Percentiles rank a stretch among this genome's conserved stretches.
These are phyloP conservation scores for Trichosporon asahii DNA, from an alignment of 1,284 basidiomycete genomes.

Conservation along the genomic window DNA sequence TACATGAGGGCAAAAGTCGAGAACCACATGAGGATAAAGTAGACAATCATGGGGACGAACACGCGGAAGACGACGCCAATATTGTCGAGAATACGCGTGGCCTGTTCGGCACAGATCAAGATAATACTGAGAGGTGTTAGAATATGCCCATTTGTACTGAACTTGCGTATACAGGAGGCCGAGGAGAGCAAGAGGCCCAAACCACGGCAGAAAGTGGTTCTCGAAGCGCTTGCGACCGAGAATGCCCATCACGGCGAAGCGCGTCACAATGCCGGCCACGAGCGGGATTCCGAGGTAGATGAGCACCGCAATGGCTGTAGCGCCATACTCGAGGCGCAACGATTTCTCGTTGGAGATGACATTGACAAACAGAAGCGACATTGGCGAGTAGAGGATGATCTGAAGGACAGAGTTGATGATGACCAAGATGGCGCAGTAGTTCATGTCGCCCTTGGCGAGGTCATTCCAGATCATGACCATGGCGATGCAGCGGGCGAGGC, in stretches of 20 bases:
- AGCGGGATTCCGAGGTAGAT: conserved; percentile 72
- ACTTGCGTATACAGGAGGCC: conserved; percentile 60
- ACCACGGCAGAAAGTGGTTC: conserved; percentile 64
- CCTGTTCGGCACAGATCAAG: conserved; percentile 68
- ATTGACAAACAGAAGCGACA: conserved; percentile 72
- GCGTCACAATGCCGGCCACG: conserved; percentile 65
- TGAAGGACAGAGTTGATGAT: conserved; percentile 63
- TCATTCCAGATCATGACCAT: conserved; percentile 85
- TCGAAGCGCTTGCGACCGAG: conserved; percentile 58
- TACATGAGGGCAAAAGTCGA: conserved; percentile 61
- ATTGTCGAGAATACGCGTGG: conserved; percentile 62
- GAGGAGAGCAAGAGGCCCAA: conserved; percentile 68
- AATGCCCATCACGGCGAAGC: conserved; percentile 57
- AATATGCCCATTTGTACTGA: not conserved
- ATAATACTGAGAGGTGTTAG: conserved; percentile 54
- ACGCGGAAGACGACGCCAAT: conserved; percentile 71
- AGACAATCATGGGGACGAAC: conserved; percentile 72
- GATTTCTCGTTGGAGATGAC: conserved; percentile 60
- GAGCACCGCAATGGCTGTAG: conserved; percentile 68
- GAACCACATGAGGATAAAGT: conserved; percentile 76
- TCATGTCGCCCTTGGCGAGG: conserved; percentile 68
- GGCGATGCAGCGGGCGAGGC: conserved; percentile 61
- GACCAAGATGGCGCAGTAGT: conserved; percentile 71
- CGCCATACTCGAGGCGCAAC: conserved; percentile 59
- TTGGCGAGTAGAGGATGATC: conserved; percentile 73